A percentile compares a stretch with the other conserved stretches of the same genome.
Evolutionary conservation across 2,329 filamentous ascomycete species (phyloP).

Genomic region (Fusarium euwallaceae): DNA sequence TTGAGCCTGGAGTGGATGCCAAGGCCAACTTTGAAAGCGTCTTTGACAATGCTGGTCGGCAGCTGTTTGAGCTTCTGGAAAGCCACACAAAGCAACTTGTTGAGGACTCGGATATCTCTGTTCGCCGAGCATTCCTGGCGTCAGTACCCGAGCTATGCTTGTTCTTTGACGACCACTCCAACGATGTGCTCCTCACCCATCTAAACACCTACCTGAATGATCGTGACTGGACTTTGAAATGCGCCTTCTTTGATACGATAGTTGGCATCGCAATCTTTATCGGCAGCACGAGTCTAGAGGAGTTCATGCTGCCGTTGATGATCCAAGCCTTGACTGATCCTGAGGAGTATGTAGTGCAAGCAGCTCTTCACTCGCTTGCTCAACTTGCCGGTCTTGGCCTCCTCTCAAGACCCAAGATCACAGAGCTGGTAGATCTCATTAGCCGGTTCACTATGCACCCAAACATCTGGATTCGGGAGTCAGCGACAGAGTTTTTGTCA

Average conservation of each 20-base stretch:
- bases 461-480: conserved; percentile 94
- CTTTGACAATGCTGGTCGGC: conserved; percentile 87
- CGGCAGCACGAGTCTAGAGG: conserved; percentile 89
- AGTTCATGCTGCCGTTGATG: conserved; percentile 96
- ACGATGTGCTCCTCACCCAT: conserved; percentile 96
- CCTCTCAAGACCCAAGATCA: conserved; percentile 85
- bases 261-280: conserved; percentile 93
- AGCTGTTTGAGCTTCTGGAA: conserved; percentile 88
- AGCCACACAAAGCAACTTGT: conserved; percentile 89
- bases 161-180: conserved; percentile 93
- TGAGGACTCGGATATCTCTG: conserved; percentile 86
- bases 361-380: conserved; percentile 87
- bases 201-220: conserved; percentile 98
- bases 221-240: conserved; percentile 95
- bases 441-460: conserved; percentile 92
- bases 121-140: conserved; percentile 89
- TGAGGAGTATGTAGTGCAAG: conserved; percentile 94
- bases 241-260: conserved; percentile 95
- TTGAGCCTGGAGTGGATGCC: conserved; percentile 77
- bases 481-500: conserved; percentile 85
- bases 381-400: conserved; percentile 90
- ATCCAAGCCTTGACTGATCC: conserved; percentile 92
- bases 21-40: conserved; percentile 83
- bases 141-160: conserved; percentile 94
- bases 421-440: conserved; percentile 88